These are phyloP conservation scores for Phytophthora tentaculata DNA, from an alignment of 352 stramenopile species.

Conservation along the genomic window DNA sequence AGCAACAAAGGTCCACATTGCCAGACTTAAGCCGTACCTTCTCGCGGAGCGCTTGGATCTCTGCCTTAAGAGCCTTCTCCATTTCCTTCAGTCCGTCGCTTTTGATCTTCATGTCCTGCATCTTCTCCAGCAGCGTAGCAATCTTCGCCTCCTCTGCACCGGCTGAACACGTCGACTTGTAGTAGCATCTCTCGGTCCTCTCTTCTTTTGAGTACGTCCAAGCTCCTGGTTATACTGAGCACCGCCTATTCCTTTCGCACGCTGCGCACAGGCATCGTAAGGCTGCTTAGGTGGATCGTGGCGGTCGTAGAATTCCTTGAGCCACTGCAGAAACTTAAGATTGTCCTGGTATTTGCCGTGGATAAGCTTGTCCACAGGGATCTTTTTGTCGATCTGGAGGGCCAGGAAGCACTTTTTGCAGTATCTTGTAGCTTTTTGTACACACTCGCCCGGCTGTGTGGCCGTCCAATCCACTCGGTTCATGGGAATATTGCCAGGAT, in stretches of 20 bases:
- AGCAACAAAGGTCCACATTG: not conserved
- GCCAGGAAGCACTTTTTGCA: conserved; percentile 8
- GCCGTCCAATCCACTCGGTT: conserved; percentile 96
- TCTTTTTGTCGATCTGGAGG: conserved; percentile 11
- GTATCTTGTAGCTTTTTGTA: conserved; percentile 24
- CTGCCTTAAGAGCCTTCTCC: not conserved
- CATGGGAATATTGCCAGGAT: conserved; percentile 94
- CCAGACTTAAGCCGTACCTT: not conserved
- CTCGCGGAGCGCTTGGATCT: not conserved
- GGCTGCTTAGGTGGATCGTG: conserved; percentile 38
- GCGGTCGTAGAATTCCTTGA: conserved; percentile 86
- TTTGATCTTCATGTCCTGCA: conserved; percentile 12
- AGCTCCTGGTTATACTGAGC: conserved; percentile 62
- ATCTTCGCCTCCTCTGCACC: not conserved
- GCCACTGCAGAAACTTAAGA: conserved; percentile 99
- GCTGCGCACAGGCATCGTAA: conserved; percentile 93
- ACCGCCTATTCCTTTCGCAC: conserved; percentile 93
- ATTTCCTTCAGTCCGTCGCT: conserved; percentile 2
- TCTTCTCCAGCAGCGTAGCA: conserved; percentile 8
- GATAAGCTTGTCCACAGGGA: conserved; percentile 54
- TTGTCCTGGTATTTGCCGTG: conserved; percentile 99
- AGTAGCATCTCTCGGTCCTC: not conserved
- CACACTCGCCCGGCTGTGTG: conserved; percentile 94
- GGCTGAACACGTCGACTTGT: not conserved
- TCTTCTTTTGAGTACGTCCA: conserved; percentile 18